A percentile compares a stretch with the other conserved stretches of the same genome.
These are phyloP conservation scores for Yamadazyma spencermartinsiae DNA, from an alignment of 1,139 yeast species.

Conservation along the genomic window DNA sequence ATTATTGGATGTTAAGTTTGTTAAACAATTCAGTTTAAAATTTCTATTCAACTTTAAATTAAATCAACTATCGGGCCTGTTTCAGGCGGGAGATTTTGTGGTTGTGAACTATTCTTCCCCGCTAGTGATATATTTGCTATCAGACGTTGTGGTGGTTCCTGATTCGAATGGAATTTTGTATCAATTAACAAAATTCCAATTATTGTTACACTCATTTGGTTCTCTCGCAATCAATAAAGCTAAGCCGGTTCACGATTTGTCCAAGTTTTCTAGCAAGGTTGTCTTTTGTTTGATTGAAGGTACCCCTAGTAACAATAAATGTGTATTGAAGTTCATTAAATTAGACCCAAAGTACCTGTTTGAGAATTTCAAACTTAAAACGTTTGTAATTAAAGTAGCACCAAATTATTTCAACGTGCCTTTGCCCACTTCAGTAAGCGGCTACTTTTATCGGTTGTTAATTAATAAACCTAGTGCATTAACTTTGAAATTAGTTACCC, in stretches of 20 bases:
- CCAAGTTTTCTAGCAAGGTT: conserved; percentile 30
- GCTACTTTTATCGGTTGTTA: conserved; percentile 27
- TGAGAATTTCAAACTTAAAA: conserved; percentile 33
- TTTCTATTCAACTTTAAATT: conserved; percentile 27
- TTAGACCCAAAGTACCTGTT: conserved; percentile 18
- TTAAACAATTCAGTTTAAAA: conserved; percentile 21
- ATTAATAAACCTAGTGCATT: conserved; percentile 23
- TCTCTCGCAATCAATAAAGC: conserved; percentile 23
- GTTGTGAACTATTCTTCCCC: conserved; percentile 59
- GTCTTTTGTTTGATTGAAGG: conserved; percentile 64
- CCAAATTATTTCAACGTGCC: conserved; percentile 39
- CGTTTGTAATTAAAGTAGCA: conserved; percentile 43
- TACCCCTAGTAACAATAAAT: conserved; percentile 66
- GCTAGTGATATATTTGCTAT: conserved; percentile 37
- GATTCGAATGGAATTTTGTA: conserved; percentile 36
- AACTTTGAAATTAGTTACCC: conserved; percentile 27
- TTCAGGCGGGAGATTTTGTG: conserved; percentile 43
- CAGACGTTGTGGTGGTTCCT: conserved; percentile 46
- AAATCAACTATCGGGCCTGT: conserved; percentile 11
- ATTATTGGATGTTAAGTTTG: conserved; percentile 7
- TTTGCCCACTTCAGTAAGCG: conserved; percentile 24
- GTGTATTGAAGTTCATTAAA: conserved; percentile 48
- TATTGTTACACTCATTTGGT: conserved; percentile 31
- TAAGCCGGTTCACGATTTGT: conserved; percentile 18
- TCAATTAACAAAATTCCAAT: conserved; percentile 33